Percentiles rank a stretch among this genome's conserved stretches.
Evolutionary conservation across 1,284 basidiomycete species (phyloP).

Genomic region (Coriolopsis trogii): DNA sequence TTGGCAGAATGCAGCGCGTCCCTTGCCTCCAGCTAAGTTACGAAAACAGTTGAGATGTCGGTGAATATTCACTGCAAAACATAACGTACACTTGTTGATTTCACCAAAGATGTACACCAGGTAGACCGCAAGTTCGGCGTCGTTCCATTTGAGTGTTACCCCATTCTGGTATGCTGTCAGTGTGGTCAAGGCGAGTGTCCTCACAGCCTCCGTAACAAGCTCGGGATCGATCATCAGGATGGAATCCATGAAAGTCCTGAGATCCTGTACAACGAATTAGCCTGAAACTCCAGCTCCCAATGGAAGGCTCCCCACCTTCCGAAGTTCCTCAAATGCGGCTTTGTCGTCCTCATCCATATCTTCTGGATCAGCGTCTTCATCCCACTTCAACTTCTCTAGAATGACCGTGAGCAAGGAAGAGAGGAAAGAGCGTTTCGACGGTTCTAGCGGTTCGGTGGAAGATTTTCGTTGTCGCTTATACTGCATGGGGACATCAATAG

Average conservation of each 20-base stretch:
- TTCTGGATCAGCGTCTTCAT: conserved; percentile 76
- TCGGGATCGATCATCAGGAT: conserved; percentile 81
- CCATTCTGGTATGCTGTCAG: conserved; percentile 70
- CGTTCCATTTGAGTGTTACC: conserved; percentile 82
- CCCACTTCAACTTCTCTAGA: conserved; percentile 93
- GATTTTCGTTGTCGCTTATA: conserved; percentile 80
- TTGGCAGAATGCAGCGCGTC: conserved; percentile 75
- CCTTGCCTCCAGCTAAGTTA: conserved; percentile 65
- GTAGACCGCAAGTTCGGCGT: conserved; percentile 91
- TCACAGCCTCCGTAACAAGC: conserved; percentile 75
- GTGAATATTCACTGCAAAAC: not conserved
- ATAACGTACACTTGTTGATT: conserved; percentile 71
- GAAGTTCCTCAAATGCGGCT: conserved; percentile 82
- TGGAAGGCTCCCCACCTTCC: conserved; percentile 59
- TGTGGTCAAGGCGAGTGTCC: conserved; percentile 72
- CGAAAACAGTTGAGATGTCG: not conserved
- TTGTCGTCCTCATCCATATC: conserved; percentile 91
- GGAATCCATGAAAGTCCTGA: conserved; percentile 83
- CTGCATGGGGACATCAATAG: conserved; percentile 38
- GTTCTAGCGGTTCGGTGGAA: conserved; percentile 67
- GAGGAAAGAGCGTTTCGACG: conserved; percentile 81
- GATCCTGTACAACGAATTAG: conserved; percentile 52
- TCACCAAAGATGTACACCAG: conserved; percentile 95
- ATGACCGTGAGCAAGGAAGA: conserved; percentile 80
- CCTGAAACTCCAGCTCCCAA: not conserved